Evolutionary conservation across 2,329 filamentous ascomycete species (phyloP).

Genomic region (Xylariaceae sp.): DNA sequence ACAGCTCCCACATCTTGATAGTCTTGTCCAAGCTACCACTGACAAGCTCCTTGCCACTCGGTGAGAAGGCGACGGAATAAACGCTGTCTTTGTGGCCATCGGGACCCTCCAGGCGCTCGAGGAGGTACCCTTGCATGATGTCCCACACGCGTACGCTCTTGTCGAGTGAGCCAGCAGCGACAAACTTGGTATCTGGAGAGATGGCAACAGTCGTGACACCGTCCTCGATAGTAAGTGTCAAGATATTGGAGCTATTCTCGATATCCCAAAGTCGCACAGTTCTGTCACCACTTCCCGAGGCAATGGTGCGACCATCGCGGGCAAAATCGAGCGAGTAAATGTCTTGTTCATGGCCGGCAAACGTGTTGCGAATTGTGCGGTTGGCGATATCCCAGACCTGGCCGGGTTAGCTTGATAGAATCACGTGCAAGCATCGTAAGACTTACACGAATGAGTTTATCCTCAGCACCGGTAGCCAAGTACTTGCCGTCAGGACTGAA

Average conservation of each 20-base stretch:
- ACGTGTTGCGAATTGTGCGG: slow-evolving; percentile 83
- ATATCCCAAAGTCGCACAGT: slow-evolving; percentile 97
- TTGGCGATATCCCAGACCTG: slow-evolving; percentile 92
- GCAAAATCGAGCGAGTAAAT: slow-evolving; percentile 97
- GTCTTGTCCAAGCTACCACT: slow-evolving; percentile 95
- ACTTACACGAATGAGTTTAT: slow-evolving; percentile 90
- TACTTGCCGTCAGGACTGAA: slow-evolving; percentile 96
- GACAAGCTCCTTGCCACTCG: slow-evolving; percentile 87
- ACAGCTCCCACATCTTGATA: slow-evolving; percentile 98
- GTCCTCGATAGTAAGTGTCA: slow-evolving; percentile 89
- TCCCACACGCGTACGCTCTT: slow-evolving; percentile 99
- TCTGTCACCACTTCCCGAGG: slow-evolving; percentile 89
- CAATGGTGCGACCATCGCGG: slow-evolving; percentile 87
- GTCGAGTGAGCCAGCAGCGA: slow-evolving; percentile 91
- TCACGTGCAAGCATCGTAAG: background rate
- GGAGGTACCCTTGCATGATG: slow-evolving; percentile 75
- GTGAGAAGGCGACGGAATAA: slow-evolving; percentile 93
- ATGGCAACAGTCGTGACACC: slow-evolving; percentile 97
- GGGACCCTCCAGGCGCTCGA: slow-evolving; percentile 87
- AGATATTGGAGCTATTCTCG: slow-evolving; percentile 73
- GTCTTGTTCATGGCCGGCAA: slow-evolving; percentile 96
- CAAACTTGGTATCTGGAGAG: slow-evolving; percentile 88
- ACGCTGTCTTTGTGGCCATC: slow-evolving; percentile 97
- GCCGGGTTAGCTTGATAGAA: slow-evolving; percentile 9
- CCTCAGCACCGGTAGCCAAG: slow-evolving; percentile 92